phyloP scores from a whole-genome alignment of 108 stramenopile species.

The Skeletonema marinoi region DNA sequence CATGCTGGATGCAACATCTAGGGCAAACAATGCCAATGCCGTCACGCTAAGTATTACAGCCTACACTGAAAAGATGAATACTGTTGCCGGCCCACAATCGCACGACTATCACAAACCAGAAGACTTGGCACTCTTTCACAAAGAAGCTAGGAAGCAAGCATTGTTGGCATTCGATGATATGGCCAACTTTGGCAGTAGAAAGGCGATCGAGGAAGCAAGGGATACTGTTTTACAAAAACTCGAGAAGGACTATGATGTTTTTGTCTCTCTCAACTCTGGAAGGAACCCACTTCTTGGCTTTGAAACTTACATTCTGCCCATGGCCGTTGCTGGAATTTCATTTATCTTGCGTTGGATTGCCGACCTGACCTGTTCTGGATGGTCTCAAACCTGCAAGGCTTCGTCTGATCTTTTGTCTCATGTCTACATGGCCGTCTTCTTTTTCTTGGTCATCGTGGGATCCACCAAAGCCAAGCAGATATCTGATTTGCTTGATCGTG shows the following conservation, averaged over 20 bases:
- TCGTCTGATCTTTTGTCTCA: conserved; percentile 82
- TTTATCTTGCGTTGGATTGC: conserved; percentile 79
- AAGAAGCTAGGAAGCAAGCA: conserved; percentile 46
- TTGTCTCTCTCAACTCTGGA: conserved; percentile 78
- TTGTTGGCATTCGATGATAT: conserved; percentile 82
- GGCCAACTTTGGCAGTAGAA: conserved; percentile 92
- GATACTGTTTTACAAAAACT: conserved; percentile 67
- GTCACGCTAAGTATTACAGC: conserved; percentile 65
- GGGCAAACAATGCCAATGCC: conserved; percentile 95
- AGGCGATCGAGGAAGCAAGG: conserved; percentile 69
- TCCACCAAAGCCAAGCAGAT: conserved; percentile 80
- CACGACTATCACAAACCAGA: conserved; percentile 76
- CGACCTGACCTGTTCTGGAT: conserved; percentile 81
- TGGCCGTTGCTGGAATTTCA: conserved; percentile 73
- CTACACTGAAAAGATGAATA: conserved; percentile 91
- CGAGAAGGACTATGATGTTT: conserved; percentile 68
- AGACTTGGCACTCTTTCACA: conserved; percentile 78
- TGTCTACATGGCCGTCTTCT: conserved; percentile 76
- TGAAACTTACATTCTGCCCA: conserved; percentile 89
- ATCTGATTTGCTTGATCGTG: conserved; percentile 46
- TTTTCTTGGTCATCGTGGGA: conserved; percentile 83
- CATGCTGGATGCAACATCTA: conserved; percentile 95
- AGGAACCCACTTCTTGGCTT: conserved; percentile 91
- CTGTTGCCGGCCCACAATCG: conserved; percentile 76
- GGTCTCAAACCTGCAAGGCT: conserved; percentile 72